A percentile compares a stretch with the other conserved stretches of the same genome.
phyloP scores from a whole-genome alignment of 495 filamentous ascomycete species.

The Margaritispora aquatica region DNA sequence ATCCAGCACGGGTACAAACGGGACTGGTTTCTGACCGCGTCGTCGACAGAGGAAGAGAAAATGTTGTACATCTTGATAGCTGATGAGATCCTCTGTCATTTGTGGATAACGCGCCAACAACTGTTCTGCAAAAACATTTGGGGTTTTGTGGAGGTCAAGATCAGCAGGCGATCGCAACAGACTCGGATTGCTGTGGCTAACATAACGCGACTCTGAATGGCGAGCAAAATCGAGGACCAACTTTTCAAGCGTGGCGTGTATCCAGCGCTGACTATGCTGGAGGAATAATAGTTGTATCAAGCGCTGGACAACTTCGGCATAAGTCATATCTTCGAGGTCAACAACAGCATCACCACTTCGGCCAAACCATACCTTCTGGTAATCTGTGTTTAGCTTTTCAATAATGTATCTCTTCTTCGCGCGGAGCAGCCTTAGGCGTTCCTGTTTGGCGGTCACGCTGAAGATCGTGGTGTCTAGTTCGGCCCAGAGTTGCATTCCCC shows the following conservation, averaged over 20 bases:
- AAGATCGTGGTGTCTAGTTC: constrained; percentile 98
- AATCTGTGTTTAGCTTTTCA: background rate
- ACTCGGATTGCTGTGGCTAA: too few species aligned
- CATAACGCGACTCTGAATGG: too few species aligned
- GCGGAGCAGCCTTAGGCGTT: background rate
- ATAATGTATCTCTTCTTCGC: background rate
- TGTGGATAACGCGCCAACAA: background rate
- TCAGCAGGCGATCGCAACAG: too few species aligned
- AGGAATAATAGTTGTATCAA: background rate
- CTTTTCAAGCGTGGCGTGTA: background rate
- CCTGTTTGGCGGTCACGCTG: constrained; percentile 45
- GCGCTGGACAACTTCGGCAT: background rate
- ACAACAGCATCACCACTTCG: too few species aligned
- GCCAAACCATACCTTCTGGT: background rate
- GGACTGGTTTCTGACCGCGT: constrained; percentile 86
- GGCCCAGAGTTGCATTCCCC: constrained; percentile 87
- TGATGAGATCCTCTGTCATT: background rate
- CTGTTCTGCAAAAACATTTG: background rate
- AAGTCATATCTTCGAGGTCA: background rate
- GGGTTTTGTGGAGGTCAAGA: too few species aligned
- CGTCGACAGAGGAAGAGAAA: constrained; percentile 58
- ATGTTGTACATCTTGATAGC: background rate
- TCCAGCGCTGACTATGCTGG: background rate
- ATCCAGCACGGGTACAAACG: constrained; percentile 86
- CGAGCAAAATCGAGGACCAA: background rate